Percentiles rank a stretch among this genome's conserved stretches.
These are phyloP conservation scores for Hysterium pulicare DNA, from an alignment of 2,329 filamentous ascomycete species.

Conservation along the genomic window DNA sequence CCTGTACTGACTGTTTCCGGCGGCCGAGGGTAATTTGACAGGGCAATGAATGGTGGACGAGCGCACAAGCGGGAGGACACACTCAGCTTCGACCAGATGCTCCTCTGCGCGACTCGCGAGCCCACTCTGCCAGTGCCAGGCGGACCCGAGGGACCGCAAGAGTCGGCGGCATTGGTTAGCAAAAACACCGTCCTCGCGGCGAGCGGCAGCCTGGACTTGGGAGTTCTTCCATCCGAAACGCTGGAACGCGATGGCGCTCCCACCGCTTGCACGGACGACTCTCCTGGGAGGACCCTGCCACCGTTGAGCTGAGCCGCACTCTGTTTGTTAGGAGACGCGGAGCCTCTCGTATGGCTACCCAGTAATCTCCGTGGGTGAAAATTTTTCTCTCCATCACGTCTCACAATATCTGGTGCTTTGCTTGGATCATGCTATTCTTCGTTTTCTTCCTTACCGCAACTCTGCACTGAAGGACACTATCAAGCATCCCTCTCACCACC, in stretches of 20 bases:
- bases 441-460: slow-evolving; percentile 36
- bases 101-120: background rate
- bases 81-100: slow-evolving; percentile 5
- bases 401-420: slow-evolving; percentile 26
- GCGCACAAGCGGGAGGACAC: background rate
- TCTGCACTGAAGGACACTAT: slow-evolving; percentile 14
- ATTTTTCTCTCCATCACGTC: slow-evolving; percentile 28
- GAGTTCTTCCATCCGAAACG: slow-evolving; percentile 11
- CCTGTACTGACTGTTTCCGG: background rate
- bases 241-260: slow-evolving; percentile 19
- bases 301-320: slow-evolving; percentile 32
- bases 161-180: slow-evolving; percentile 11
- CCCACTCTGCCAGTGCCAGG: background rate
- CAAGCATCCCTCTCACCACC: slow-evolving; percentile 3
- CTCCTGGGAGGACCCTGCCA: slow-evolving; percentile 28
- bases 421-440: slow-evolving; percentile 21
- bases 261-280: slow-evolving; percentile 17
- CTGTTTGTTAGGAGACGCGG: slow-evolving; percentile 22
- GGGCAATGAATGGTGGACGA: background rate
- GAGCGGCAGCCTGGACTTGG: slow-evolving; percentile 15
- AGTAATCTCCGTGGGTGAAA: slow-evolving; percentile 36
- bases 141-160: background rate
- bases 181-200: slow-evolving; percentile 26
- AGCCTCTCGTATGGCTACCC: slow-evolving; percentile 18
- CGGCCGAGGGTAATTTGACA: slow-evolving; percentile 1